Conservation (phyloP, 306 rosid genomes). For the Morella rubra region DNA sequence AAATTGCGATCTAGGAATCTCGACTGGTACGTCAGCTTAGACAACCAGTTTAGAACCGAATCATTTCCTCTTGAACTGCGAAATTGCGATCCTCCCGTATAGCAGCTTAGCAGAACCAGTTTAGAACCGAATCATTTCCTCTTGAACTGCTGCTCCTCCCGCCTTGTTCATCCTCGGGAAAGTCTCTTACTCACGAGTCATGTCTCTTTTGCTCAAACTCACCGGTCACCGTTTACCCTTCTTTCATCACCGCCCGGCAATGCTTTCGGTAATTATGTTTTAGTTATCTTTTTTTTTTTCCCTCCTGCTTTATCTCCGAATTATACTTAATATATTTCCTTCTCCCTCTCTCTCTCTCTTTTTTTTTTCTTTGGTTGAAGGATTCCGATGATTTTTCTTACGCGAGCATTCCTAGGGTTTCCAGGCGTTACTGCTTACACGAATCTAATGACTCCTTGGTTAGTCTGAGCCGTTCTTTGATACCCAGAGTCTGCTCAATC, state of each 20-base stretch:
- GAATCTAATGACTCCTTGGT: conserved; percentile 14
- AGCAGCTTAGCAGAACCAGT: too few relatives aligned
- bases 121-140: too few relatives aligned
- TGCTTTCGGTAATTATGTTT: neutral
- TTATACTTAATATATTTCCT: neutral
- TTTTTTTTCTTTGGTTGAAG: conserved; percentile 17
- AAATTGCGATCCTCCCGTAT: too few relatives aligned
- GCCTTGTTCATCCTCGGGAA: neutral
- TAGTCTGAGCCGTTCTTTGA: conserved; percentile 23
- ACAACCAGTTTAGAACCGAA: too few relatives aligned
- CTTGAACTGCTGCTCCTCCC: neutral
- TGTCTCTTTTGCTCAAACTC: conserved; percentile 34
- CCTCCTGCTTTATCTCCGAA: neutral
- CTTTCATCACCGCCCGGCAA: conserved; percentile 36
- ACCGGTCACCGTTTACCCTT: conserved; percentile 8
- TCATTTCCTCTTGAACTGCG: too few relatives aligned
- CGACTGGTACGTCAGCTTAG: too few relatives aligned
- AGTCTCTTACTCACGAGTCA: neutral
- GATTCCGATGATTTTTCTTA: conserved; percentile 22
- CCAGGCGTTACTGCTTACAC: conserved; percentile 25
- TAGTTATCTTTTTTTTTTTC: neutral
- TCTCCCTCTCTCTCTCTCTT: too few relatives aligned
- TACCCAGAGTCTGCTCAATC: conserved; percentile 29
- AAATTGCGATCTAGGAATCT: too few relatives aligned
- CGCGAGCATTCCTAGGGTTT: conserved; percentile 17